phyloP scores from a whole-genome alignment of 331 rosid genomes.

The Erythrophleum ivorense region DNA sequence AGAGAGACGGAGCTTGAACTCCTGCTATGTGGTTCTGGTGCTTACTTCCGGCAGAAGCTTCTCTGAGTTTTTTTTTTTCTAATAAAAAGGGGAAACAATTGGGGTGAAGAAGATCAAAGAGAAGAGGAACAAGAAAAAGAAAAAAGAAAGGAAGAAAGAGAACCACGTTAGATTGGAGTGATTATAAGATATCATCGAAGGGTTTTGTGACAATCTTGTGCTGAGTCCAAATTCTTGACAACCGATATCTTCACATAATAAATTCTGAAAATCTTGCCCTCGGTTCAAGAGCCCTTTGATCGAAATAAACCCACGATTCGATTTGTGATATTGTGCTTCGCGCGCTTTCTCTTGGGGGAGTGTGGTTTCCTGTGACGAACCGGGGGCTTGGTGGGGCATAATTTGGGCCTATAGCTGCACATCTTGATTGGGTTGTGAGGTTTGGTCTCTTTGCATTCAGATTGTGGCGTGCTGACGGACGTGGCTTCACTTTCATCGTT shows the following conservation, averaged over 20 bases:
- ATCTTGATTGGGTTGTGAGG: conserved; percentile 15
- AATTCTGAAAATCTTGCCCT: conserved; percentile 33
- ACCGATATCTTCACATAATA: conserved; percentile 60
- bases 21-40: conserved; percentile 43
- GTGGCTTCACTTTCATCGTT: conserved; percentile 29
- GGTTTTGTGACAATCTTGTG: conserved; percentile 61
- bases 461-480: conserved; percentile 23
- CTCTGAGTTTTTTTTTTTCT: conserved; percentile 38
- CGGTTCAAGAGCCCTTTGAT: conserved; percentile 28
- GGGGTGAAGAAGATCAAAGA: conserved; percentile 32
- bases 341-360: conserved; percentile 34
- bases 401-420: conserved; percentile 34
- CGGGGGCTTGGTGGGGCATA: conserved; percentile 21
- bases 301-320: not conserved
- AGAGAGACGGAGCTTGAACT: conserved; percentile 34
- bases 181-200: conserved; percentile 33
- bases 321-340: conserved; percentile 4
- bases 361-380: conserved; percentile 17
- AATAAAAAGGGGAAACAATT: not conserved
- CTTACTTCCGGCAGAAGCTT: conserved; percentile 66
- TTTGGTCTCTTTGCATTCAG: conserved; percentile 36
- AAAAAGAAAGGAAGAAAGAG: not conserved
- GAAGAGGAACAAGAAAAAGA: not conserved
- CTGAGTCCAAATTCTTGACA: conserved; percentile 41
- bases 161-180: conserved; percentile 33